Base-by-base conservation (phyloP, 345 rosid genomes). In the Atalantia buxifolia region DNA sequence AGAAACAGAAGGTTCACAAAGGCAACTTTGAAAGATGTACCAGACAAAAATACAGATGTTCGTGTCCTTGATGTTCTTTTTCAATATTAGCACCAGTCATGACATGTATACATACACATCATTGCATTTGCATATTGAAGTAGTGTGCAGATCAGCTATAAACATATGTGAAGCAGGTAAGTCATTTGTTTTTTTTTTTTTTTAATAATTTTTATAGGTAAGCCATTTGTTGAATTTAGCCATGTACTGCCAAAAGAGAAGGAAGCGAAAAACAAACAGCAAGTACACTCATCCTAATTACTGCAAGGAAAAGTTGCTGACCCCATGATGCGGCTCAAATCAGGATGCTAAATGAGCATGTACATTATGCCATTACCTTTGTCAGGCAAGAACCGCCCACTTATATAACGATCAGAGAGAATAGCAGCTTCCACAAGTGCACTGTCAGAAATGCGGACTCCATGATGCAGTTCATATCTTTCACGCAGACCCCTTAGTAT, bases 361-460 rank as follows among this genome's bases (percentile, higher is more conserved):
- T 19, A 50, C 35, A 9, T 3, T 70, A 7, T 66, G 68, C 71
- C 57, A 38, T 65, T 84, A 94, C 99, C 99, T 94, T 97, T 97
- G 84, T 97, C 98, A 30, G 99, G 99, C 76, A 97, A 83, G 86
- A 97, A 97, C 24, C 99, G 88, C 69, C 98, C 99, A 81, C 99
- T 97, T 64, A 97, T 97, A 83, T 97, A 97, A 68, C 97, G 98
- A 80, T 97, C 99, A 63, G 98, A 94, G 61, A 97, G 90, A 75
- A 97, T 86, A 40, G 99, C 98, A 81, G 98, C 98, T 84, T 92
- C 99, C 67, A 97, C 99, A 66, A 94, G 94, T 74, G 99, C 99
- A 79, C 98, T 82, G 77, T 97, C 99, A 53, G 99, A 93, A 83
- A 97, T 94, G 72, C 98, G 92, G 74, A 97, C 98, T 78, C 99